Evolutionary conservation across 768 basidiomycete genomes (phyloP).

Genomic region (Amanita pallidorosea): DNA sequence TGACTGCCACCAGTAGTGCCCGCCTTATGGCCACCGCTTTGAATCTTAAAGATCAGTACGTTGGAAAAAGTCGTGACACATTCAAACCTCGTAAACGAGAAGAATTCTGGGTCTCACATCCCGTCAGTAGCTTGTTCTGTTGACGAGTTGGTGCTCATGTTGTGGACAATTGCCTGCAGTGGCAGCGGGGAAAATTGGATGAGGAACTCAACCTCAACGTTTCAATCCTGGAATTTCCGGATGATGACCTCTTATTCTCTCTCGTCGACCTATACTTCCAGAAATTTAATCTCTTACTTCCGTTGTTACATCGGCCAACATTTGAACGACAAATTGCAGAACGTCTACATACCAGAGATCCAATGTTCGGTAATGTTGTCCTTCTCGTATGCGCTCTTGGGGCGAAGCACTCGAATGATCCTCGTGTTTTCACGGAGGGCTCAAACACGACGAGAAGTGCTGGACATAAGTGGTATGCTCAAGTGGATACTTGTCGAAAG

Average conservation of each 20-base stretch:
- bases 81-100: constrained; percentile 19
- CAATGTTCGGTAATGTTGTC: constrained; percentile 38
- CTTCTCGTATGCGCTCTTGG: constrained; percentile 62
- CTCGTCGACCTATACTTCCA: constrained; percentile 64
- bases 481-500: constrained; percentile 53
- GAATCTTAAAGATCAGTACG: constrained; percentile 44
- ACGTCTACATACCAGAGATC: constrained; percentile 38
- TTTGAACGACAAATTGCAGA: constrained; percentile 44
- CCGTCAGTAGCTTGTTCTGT: constrained; percentile 21
- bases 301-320: constrained; percentile 64
- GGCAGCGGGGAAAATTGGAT: constrained; percentile 15
- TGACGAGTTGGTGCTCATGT: neutral
- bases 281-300: constrained; percentile 40
- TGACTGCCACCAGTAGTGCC: constrained; percentile 26
- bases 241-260: constrained; percentile 35
- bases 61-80: constrained; percentile 8
- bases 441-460: constrained; percentile 31
- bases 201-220: constrained; percentile 13
- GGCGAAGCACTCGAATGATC: constrained; percentile 48
- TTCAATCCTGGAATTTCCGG: constrained; percentile 34
- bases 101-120: constrained; percentile 40
- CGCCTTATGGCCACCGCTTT: constrained; percentile 44
- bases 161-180: constrained; percentile 14
- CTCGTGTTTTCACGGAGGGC: constrained; percentile 40
- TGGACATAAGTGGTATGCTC: constrained; percentile 59